Percentiles rank a stretch among this genome's conserved stretches.
These are phyloP conservation scores for Cicer judaicum DNA, from an alignment of 306 rosid genomes.

Conservation along the genomic window DNA sequence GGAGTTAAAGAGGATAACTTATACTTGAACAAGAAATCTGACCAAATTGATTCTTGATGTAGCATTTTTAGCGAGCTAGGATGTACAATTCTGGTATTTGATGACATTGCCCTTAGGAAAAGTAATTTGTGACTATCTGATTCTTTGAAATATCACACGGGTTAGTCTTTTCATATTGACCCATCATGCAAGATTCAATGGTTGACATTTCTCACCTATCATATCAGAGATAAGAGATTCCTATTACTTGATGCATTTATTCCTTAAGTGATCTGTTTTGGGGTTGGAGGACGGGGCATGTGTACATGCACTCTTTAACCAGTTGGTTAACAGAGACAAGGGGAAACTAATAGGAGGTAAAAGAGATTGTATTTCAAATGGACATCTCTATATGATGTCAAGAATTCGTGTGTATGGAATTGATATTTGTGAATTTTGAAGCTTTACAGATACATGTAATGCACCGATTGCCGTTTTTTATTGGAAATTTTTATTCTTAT, in stretches of 20 bases:
- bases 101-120: constrained; percentile 3
- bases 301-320: background rate
- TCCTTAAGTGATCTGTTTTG: background rate
- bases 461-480: background rate
- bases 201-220: constrained; percentile 10
- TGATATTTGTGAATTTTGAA: constrained; percentile 33
- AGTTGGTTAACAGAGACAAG: constrained; percentile 1
- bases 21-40: background rate
- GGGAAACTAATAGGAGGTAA: constrained; percentile 4
- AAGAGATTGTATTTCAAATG: constrained; percentile 21
- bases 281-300: background rate
- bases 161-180: constrained; percentile 1
- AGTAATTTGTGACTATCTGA: constrained; percentile 14
- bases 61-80: constrained; percentile 1
- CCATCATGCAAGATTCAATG: constrained; percentile 8
- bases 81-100: constrained; percentile 10
- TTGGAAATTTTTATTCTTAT: constrained; percentile 9
- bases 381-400: constrained; percentile 18
- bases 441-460: constrained; percentile 14
- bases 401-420: background rate
- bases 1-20: constrained; percentile 13
- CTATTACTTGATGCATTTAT: constrained; percentile 12
- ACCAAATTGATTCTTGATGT: constrained; percentile 5
- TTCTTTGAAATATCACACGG: background rate
- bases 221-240: background rate